Evolutionary conservation across 129 eudicot genomes (phyloP), one percentile per base, ranked within the genome.

Genomic region (Chrysanthemum lavandulifolium): DNA sequence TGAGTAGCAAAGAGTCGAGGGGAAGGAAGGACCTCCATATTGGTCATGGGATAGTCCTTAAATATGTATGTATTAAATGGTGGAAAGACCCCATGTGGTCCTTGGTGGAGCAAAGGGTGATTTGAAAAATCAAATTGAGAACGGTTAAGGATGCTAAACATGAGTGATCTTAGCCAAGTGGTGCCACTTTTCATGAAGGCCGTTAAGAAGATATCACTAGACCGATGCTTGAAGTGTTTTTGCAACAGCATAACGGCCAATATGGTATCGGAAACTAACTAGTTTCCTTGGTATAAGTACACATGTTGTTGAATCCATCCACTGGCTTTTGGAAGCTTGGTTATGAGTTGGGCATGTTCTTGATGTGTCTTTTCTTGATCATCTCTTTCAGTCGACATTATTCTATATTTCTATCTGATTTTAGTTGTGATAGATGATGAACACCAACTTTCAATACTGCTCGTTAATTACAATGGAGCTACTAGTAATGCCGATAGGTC

Each of bases 81-180:
- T 13, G 61, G 73, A 27, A 68, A 23, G 36, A 59, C 27, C 13
- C 6, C 60, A 6, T 68, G 73, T 18, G 73, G 73, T 6, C 73
- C 73, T 18, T 51, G 55, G 25, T 43, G 61, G 11, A 68, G 60
- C 48, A 68, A 68, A 12, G 72, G 72, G 48, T 68, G 73, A 21
- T 68, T 10, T 6, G 49, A 68, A 51, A 51, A 52, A 25, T 68
- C 60, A 52, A 50, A 68, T 6, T 12, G 23, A 13, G 73, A 68
- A 13, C 50, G 61, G 14, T 29, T 68, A 31, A 68, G 60, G 48
- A 10, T 68, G 73, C 61, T 6, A 13, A 68, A 68, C 48, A 68
- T 27, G 61, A 68, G 73, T 3, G 73, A 6, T 50, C 23, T 52
- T 36, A 68, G 73, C 73, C 73, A 68, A 19, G 73, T 68, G 21